Evolutionary conservation across 1,139 yeast genomes (phyloP).

Genomic region (Hyphopichia khmerensis): DNA sequence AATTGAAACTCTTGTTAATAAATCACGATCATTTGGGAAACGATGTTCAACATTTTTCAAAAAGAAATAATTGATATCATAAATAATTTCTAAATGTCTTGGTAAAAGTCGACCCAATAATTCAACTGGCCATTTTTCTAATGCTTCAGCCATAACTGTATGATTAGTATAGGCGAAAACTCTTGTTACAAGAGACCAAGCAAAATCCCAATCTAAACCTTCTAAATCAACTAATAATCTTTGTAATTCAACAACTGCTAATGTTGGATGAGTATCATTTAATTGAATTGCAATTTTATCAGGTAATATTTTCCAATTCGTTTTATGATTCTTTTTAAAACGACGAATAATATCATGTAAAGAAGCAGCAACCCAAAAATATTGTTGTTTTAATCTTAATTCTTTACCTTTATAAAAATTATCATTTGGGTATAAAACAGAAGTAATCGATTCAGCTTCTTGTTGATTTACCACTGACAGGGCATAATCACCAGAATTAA

Average conservation of each 20-base stretch:
- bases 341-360: conserved; percentile 89
- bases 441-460: conserved; percentile 86
- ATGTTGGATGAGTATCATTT: conserved; percentile 93
- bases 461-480: conserved; percentile 84
- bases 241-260: conserved; percentile 88
- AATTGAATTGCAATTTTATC: conserved; percentile 89
- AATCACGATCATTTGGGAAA: conserved; percentile 70
- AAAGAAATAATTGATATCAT: conserved; percentile 80
- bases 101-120: conserved; percentile 78
- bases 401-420: conserved; percentile 91
- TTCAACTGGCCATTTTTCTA: conserved; percentile 93
- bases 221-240: conserved; percentile 84
- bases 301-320: conserved; percentile 77
- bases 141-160: conserved; percentile 92
- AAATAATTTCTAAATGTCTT: conserved; percentile 87
- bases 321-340: conserved; percentile 72
- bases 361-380: conserved; percentile 96
- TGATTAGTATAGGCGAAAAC: conserved; percentile 94
- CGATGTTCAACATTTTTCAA: conserved; percentile 70
- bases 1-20: conserved; percentile 72
- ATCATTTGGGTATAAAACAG: conserved; percentile 90
- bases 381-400: conserved; percentile 90
- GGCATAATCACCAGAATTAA: conserved; percentile 88
- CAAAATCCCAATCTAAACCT: conserved; percentile 74
- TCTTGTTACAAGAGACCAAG: conserved; percentile 79